Base-by-base conservation (phyloP, 441 rosid genomes). In the Dalechampia spathulata region DNA sequence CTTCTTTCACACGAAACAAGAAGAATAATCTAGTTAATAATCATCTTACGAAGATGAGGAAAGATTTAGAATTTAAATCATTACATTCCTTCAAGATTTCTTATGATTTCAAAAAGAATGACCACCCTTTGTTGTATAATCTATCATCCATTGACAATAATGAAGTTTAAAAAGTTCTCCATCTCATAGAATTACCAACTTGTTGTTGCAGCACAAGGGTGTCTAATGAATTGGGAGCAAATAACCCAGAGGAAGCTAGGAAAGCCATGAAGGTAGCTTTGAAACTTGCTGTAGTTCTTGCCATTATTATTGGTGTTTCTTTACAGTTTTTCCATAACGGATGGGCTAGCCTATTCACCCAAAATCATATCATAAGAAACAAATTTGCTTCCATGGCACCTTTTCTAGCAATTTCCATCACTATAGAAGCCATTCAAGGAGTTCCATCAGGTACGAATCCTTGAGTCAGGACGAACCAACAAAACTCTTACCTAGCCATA, bases 151-250 rank as follows among this genome's bases (percentile, higher is more conserved):
- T n/a, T n/a, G n/a, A n/a, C n/a, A n/a, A n/a, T n/a, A n/a, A n/a
- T n/a, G n/a, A n/a, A n/a, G n/a, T n/a, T n/a, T n/a, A n/a, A n/a
- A n/a, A n/a, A n/a, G n/a, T n/a, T n/a, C n/a, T n/a, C n/a, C n/a
- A n/a, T n/a, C n/a, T n/a, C 25, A n/a, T 45, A 30, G 38, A 20
- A 46, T 50, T 11, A 49, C 1, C 65, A 9, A 38, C 16, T 57
- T 37, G 10, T 26, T 23, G 19, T 40, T 25, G 62, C 59, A 78
- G 94, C 65, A 85, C 91, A 4, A 78, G 94, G 59, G 90, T 88
- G 53, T 86, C 93, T 0, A 91, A 86, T 54, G 95, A 86, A 52
- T 61, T 91, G 61, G 94, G 94, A 60, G 87, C 90, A 2, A 76
- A 78, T 53, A 74, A 77, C 38, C 54, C 78, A 2, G 50, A 52